Percentiles rank a stretch among this genome's conserved stretches.
Evolutionary conservation across 116 monocot species (phyloP).

Genomic region (Papilionanthe hybrid): DNA sequence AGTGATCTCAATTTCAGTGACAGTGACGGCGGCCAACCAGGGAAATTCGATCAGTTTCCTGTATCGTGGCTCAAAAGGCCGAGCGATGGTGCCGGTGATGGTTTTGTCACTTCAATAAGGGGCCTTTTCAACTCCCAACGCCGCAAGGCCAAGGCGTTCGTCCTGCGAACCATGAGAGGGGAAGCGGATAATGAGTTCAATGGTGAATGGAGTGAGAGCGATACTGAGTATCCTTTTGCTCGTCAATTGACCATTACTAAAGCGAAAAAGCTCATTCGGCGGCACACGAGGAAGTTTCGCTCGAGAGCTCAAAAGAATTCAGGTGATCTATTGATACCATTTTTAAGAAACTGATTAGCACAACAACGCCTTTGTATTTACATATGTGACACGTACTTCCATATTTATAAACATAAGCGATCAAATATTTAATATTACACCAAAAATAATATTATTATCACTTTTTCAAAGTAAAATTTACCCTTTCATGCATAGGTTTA

Average conservation of each 20-base stretch:
- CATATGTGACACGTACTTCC: no score
- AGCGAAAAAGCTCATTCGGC: conserved; percentile 71
- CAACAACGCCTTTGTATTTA: no score
- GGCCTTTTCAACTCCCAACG: conserved; percentile 96
- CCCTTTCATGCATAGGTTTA: no score
- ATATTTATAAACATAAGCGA: no score
- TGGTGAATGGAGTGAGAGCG: conserved; percentile 85
- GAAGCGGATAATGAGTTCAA: conserved; percentile 68
- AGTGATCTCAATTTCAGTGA: conserved; percentile 74
- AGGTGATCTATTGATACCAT: conserved; percentile 25
- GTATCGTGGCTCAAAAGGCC: conserved; percentile 65
- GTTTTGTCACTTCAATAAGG: conserved; percentile 93
- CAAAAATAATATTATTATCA: no score
- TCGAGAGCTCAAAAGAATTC: conserved; percentile 69
- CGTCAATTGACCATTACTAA: conserved; percentile 90
- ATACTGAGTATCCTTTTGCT: conserved; percentile 74
- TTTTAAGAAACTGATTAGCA: no score
- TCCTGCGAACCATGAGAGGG: conserved; percentile 79
- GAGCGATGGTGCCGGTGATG: conserved; percentile 94
- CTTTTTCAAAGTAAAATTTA: no score
- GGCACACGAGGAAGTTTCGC: conserved; percentile 84
- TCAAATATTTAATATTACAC: no score
- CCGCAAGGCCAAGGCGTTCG: conserved; percentile 86
- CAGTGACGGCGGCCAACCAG: conserved; percentile 55
- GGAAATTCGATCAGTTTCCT: conserved; percentile 68